Percentiles rank a stretch among this genome's conserved stretches.
These are phyloP conservation scores for Candida lessepsii DNA, from an alignment of 805 yeast species.

Conservation along the genomic window DNA sequence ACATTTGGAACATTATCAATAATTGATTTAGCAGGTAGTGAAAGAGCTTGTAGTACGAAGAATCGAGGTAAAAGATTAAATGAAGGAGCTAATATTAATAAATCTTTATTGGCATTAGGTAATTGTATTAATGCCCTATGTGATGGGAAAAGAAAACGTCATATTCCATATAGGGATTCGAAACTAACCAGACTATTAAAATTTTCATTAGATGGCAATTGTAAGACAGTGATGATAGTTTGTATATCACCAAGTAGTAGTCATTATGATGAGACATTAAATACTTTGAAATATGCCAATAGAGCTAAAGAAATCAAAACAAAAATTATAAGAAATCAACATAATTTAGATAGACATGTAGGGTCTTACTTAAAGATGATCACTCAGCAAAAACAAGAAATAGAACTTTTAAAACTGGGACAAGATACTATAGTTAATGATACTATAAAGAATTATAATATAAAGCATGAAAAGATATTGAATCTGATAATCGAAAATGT, in stretches of 20 bases:
- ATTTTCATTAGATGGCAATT: conserved; percentile 89
- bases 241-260: conserved; percentile 84
- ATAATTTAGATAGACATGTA: conserved; percentile 75
- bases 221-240: conserved; percentile 94
- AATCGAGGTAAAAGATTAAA: conserved; percentile 77
- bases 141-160: conserved; percentile 62
- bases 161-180: conserved; percentile 89
- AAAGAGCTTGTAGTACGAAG: conserved; percentile 85
- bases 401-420: conserved; percentile 61
- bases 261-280: conserved; percentile 91
- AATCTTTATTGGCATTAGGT: conserved; percentile 84
- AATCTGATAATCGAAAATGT: conserved; percentile 42
- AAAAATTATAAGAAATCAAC: conserved; percentile 69
- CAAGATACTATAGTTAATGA: conserved; percentile 45
- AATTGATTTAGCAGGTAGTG: conserved; percentile 94
- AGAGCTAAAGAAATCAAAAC: conserved; percentile 90
- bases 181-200: conserved; percentile 83
- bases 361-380: conserved; percentile 83
- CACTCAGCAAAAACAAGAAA: conserved; percentile 73
- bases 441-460: conserved; percentile 32
- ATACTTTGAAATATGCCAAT: conserved; percentile 87
- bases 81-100: conserved; percentile 94
- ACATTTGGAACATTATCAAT: conserved; percentile 79
- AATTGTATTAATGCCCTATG: conserved; percentile 92
- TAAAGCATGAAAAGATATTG: conserved; percentile 38